phyloP scores from a whole-genome alignment of 192 early-diverging fungal species.

The Backusella tuberculispora region DNA sequence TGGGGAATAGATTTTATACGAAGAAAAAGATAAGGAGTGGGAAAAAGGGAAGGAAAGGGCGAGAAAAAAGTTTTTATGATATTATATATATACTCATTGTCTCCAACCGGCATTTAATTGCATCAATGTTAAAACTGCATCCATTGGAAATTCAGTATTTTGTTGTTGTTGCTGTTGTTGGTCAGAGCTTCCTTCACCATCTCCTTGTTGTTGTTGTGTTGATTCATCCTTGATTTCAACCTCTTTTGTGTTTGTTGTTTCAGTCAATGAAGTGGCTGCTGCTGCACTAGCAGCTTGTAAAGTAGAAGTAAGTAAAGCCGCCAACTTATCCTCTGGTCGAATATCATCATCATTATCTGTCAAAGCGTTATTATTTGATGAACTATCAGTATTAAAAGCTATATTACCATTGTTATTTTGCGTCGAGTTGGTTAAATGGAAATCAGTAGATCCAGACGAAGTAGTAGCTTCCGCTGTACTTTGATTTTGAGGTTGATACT shows the following conservation, averaged over 20 bases:
- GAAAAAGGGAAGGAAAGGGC: background rate
- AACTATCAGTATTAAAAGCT: background rate
- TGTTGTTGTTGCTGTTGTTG: conserved; percentile 26
- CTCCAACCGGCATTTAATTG: conserved; percentile 51
- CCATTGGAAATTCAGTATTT: conserved; percentile 49
- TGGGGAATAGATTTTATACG: conserved; percentile 6
- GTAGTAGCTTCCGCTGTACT: background rate
- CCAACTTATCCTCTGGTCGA: conserved; percentile 25
- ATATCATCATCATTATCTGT: conserved; percentile 6
- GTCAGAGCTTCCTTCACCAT: background rate
- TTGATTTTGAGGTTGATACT: conserved; percentile 17
- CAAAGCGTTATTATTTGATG: background rate
- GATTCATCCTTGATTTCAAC: background rate
- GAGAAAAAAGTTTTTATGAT: background rate
- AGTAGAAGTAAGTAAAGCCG: conserved; percentile 19
- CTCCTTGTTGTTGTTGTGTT: background rate
- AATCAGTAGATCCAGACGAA: conserved; percentile 28
- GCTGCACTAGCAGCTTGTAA: conserved; percentile 19
- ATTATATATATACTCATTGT: conserved; percentile 11
- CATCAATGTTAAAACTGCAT: conserved; percentile 52
- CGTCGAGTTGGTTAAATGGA: background rate
- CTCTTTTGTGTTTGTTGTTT: background rate
- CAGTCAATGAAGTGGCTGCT: background rate
- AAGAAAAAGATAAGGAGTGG: background rate
- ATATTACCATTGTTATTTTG: background rate